Evolutionary conservation across 441 rosid genomes (phyloP).

Genomic region (Metrosideros polymorpha): DNA sequence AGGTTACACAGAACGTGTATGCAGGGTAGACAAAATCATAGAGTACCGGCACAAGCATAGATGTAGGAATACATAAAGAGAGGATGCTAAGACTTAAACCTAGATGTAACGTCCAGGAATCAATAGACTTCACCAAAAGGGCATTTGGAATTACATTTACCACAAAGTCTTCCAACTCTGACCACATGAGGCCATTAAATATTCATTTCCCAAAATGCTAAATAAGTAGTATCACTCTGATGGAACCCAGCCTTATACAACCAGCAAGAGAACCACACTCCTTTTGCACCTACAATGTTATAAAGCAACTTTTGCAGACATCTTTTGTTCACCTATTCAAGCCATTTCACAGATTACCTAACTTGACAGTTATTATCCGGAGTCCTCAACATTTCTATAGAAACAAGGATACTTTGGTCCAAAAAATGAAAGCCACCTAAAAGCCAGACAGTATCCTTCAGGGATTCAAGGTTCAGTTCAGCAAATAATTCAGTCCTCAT

Average conservation of each 20-base stretch:
- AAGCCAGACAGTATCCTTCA: neutral
- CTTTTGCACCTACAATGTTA: neutral
- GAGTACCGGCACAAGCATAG: neutral
- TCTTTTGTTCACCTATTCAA: neutral
- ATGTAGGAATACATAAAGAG: neutral
- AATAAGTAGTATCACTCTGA: neutral
- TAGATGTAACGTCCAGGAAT: neutral
- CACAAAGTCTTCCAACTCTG: neutral
- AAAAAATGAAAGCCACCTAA: neutral
- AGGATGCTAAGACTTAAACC: neutral
- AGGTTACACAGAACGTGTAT: neutral
- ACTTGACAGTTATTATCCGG: neutral
- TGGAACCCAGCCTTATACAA: neutral
- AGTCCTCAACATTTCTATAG: neutral
- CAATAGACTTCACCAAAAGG: neutral
- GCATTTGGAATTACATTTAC: neutral
- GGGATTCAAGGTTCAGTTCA: neutral
- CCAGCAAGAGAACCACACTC: neutral
- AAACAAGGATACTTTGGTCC: neutral
- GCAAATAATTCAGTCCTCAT: neutral
- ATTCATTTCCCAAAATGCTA: neutral
- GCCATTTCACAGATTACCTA: neutral
- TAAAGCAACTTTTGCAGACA: neutral
- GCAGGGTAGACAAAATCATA: neutral
- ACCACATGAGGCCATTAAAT: accelerated